Evolutionary conservation across 208 protist genomes (phyloP), one percentile per base, ranked within the genome.

Genomic region (Crithidia expoeki): DNA sequence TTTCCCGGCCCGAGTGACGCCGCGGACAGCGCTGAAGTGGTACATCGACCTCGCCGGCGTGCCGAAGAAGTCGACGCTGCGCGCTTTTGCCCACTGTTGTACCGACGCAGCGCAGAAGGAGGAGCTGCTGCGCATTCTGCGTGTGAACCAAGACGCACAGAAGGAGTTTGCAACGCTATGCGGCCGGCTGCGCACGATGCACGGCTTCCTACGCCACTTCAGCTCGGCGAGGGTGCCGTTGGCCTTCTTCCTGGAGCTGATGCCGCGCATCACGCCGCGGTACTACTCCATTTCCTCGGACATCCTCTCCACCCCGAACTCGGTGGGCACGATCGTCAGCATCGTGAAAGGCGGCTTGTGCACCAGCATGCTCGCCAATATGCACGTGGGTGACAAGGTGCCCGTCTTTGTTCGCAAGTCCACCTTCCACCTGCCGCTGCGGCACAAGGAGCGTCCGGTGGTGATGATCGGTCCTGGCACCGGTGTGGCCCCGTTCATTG

Each of bases 271-370:
- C 47, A 76, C 92, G 46, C 93, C 92, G 28, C 87, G 98, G 14
- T 99, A 98, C 83, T 99, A 97, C 83, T 98, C 97, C 25, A 98
- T 99, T 70, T 94, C 97, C 10, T 98, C 94, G 12, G 97, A 98
- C 51, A 68, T 83, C 7, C 83, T 95, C 52, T 76, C 69, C 23
- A 81, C 93, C 58, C 86, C 90, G 17, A 81, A 84, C 27, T 70
- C 49, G 3, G 72, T 99, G 23, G 76, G 83, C 44, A 90, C 97
- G 27, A 97, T 92, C 7, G 89, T 96, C 14, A 95, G 90, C 10
- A 73, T 98, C 42, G 85, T 97, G 0, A 76, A 95, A n/a, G 96
- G 92, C 44, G 95, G 94, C 9, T 82, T 98, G 9, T 96, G 92
- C 74, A 98, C 94, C 4, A 83, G 47, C 30, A 98, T 97, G 93